Conservation (phyloP, 805 yeast species). For the Wickerhamomyces bisporus region DNA sequence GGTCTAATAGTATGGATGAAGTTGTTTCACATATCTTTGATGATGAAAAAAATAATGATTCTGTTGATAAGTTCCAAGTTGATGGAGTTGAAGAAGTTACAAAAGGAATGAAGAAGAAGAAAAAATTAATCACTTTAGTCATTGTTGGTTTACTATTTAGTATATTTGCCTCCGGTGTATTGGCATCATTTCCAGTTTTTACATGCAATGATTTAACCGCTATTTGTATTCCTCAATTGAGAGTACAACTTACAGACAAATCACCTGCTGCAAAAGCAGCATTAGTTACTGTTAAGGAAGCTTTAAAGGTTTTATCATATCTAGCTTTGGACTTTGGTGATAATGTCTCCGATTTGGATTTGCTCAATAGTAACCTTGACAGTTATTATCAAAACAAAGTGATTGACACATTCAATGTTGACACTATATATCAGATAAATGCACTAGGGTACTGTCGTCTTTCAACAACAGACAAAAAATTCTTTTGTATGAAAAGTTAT, state of each 20-base stretch:
- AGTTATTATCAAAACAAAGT: constrained; percentile 25
- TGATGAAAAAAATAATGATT: not conserved
- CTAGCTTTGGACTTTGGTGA: constrained; percentile 41
- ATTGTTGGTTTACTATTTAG: not conserved
- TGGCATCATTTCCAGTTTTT: constrained; percentile 16
- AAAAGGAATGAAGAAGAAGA: not conserved
- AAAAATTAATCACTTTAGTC: not conserved
- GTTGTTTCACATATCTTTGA: constrained; percentile 1
- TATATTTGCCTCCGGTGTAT: not conserved
- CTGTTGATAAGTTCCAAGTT: not conserved
- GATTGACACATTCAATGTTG: constrained; percentile 41
- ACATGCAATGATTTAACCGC: constrained; percentile 28
- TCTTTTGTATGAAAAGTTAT: constrained; percentile 30
- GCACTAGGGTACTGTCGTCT: constrained; percentile 45
- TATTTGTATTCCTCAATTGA: constrained; percentile 39
- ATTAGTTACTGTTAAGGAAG: constrained; percentile 34
- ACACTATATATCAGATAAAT: constrained; percentile 38
- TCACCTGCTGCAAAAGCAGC: constrained; percentile 30
- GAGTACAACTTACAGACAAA: constrained; percentile 34
- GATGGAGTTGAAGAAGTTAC: not conserved
- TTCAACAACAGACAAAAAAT: constrained; percentile 17
- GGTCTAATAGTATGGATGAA: constrained; percentile 5
- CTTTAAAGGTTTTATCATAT: constrained; percentile 38
- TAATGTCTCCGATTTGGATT: constrained; percentile 11
- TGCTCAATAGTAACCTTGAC: constrained; percentile 19